A percentile compares a stretch with the other conserved stretches of the same genome.
Evolutionary conservation across 495 filamentous ascomycete species (phyloP).

Genomic region (Trichoderma orchidacearum): DNA sequence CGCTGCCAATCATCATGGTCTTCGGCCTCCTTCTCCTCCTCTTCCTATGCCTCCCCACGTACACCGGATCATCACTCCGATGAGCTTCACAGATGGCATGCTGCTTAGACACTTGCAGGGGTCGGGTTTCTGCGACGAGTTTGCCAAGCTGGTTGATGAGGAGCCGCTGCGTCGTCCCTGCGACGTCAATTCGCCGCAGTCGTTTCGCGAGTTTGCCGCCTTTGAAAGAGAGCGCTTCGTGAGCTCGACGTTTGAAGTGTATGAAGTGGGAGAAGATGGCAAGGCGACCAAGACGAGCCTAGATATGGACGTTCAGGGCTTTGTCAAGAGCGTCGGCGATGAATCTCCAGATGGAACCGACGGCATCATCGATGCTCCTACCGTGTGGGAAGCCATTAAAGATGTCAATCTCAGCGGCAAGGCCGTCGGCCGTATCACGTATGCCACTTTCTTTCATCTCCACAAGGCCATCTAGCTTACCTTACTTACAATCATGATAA

Average conservation of each 20-base stretch:
- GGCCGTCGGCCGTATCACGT: constrained; percentile 39
- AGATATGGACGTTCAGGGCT: neutral
- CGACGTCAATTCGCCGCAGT: neutral
- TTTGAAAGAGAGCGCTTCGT: constrained; percentile 20
- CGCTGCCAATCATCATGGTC: no score
- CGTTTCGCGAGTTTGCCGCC: constrained; percentile 1
- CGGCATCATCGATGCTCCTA: constrained; percentile 14
- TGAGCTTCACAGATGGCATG: neutral
- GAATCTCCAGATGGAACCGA: constrained; percentile 4
- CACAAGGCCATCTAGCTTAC: no score
- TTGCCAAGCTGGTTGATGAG: neutral
- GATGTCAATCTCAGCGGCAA: constrained; percentile 13
- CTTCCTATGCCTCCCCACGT: neutral
- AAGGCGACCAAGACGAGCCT: constrained; percentile 5
- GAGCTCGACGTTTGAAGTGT: constrained; percentile 33
- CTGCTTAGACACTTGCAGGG: neutral
- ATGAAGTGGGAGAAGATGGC: constrained; percentile 32
- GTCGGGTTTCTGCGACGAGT: neutral
- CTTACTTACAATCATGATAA: neutral
- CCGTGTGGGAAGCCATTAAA: constrained; percentile 27
- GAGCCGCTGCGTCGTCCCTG: neutral
- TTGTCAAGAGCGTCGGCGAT: constrained; percentile 13
- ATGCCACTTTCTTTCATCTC: constrained; percentile 2
- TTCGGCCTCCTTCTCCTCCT: no score
- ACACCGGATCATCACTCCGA: neutral